Evolutionary conservation across 805 yeast genomes (phyloP).

Genomic region (Grigorovia yakushimaensis): DNA sequence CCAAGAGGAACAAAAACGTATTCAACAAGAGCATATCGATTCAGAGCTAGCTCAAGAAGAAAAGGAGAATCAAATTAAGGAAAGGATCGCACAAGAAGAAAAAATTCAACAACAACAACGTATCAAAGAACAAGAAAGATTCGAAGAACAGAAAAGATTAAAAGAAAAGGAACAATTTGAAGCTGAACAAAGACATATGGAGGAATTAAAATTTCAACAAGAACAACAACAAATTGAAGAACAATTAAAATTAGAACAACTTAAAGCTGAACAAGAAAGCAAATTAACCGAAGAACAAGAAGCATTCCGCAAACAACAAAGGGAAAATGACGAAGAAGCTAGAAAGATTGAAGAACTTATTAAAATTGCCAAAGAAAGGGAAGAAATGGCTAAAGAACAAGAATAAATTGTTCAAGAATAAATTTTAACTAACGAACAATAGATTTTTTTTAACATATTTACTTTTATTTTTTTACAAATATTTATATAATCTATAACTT

Average conservation of each 20-base stretch:
- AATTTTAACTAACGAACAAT: too few relatives aligned
- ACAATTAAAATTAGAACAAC: neutral
- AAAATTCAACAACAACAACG: neutral
- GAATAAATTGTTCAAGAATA: neutral
- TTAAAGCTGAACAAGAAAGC: neutral
- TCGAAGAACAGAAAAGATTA: neutral
- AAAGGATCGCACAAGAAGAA: neutral
- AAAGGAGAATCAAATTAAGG: neutral
- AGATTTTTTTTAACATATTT: too few relatives aligned
- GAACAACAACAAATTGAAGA: neutral
- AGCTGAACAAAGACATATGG: neutral
- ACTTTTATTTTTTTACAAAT: too few relatives aligned
- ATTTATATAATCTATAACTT: too few relatives aligned
- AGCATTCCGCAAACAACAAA: neutral
- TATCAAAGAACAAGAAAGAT: neutral
- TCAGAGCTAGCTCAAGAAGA: neutral
- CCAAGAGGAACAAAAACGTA: too few relatives aligned
- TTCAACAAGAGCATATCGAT: too few relatives aligned
- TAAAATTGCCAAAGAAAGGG: neutral
- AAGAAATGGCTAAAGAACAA: neutral
- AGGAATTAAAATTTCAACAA: neutral
- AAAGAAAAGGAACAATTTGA: neutral
- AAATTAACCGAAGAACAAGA: neutral
- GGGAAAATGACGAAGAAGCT: neutral
- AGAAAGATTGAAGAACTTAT: neutral